Evolutionary conservation across 116 monocot genomes (phyloP).

Genomic region (Thalassia testudinum): DNA sequence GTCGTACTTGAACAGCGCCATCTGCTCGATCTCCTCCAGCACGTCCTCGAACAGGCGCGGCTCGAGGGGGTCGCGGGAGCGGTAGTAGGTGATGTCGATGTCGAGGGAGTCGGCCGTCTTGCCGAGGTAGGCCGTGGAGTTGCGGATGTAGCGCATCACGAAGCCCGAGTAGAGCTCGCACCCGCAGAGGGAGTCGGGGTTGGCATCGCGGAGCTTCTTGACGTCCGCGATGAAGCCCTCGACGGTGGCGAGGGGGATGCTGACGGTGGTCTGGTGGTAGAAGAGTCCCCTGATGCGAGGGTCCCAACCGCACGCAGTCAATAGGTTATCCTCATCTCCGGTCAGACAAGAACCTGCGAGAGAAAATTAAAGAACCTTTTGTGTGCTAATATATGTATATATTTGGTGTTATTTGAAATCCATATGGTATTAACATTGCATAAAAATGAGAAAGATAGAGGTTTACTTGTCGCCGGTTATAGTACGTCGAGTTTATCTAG

Average conservation of each 20-base stretch:
- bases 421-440: too few relatives aligned
- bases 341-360: slow-evolving; percentile 14
- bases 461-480: too few relatives aligned
- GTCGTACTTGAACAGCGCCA: slow-evolving; percentile 20
- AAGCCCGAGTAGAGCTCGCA: slow-evolving; percentile 16
- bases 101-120: slow-evolving; percentile 18
- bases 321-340: slow-evolving; percentile 12
- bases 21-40: slow-evolving; percentile 22
- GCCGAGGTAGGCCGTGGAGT: slow-evolving; percentile 25
- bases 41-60: slow-evolving; percentile 17
- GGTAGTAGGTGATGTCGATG: slow-evolving; percentile 22
- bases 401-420: too few relatives aligned
- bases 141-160: slow-evolving; percentile 18
- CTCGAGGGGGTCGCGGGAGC: not conserved
- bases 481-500: too few relatives aligned
- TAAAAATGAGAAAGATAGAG: too few relatives aligned
- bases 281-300: slow-evolving; percentile 13
- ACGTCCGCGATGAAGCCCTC: slow-evolving; percentile 22
- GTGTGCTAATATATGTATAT: too few relatives aligned
- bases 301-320: slow-evolving; percentile 23
- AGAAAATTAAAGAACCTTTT: too few relatives aligned
- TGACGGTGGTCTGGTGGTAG: slow-evolving; percentile 14
- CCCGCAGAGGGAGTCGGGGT: slow-evolving; percentile 18
- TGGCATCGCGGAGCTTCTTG: slow-evolving; percentile 16
- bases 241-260: slow-evolving; percentile 16